Evolutionary conservation across 257 asterid species (phyloP).

Genomic region (Solanum paucissectum): DNA sequence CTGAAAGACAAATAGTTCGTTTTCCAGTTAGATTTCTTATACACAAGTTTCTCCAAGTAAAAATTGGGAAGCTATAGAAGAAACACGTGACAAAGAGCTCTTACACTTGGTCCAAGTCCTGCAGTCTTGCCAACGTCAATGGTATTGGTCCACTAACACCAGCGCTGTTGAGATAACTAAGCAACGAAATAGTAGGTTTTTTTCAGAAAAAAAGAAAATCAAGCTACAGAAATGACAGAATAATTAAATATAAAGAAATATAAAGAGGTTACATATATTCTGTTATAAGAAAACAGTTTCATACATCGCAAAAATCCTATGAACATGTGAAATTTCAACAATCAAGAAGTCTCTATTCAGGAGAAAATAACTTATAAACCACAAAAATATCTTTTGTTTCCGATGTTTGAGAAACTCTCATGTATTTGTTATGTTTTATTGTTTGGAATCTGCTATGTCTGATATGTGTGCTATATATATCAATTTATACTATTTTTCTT

Average conservation of each 20-base stretch:
- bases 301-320: background rate
- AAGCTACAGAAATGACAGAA: background rate
- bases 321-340: background rate
- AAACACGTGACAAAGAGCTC: background rate
- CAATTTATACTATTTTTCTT: background rate
- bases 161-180: slow-evolving; percentile 43
- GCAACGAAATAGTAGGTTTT: background rate
- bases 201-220: background rate
- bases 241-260: background rate
- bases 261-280: background rate
- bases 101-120: slow-evolving; percentile 32
- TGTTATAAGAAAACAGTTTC: background rate
- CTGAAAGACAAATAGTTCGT: slow-evolving; percentile 21
- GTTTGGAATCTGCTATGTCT: background rate
- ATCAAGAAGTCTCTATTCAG: background rate
- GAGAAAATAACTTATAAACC: background rate
- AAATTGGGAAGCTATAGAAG: background rate
- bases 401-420: background rate
- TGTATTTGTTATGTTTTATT: background rate
- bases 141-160: slow-evolving; percentile 58
- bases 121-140: slow-evolving; percentile 28
- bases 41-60: background rate
- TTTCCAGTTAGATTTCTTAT: slow-evolving; percentile 1
- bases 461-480: background rate
- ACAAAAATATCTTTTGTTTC: background rate